A percentile compares a stretch with the other conserved stretches of the same genome.
phyloP scores from a whole-genome alignment of 352 stramenopile genomes.

The Globisporangium barbulae region DNA sequence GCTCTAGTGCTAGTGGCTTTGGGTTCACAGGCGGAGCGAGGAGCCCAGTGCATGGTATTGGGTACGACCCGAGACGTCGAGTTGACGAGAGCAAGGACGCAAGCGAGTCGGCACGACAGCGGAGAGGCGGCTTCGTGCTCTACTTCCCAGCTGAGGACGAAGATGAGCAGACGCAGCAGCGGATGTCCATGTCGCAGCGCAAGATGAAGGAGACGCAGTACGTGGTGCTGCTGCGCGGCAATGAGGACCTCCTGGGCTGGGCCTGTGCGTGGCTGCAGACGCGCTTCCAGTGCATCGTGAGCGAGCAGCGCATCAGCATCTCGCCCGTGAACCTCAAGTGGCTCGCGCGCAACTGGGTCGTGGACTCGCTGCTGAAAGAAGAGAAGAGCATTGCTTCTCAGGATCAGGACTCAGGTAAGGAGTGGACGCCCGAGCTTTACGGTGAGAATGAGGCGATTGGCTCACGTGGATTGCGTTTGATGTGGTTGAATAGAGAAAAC shows the following conservation, averaged over 20 bases:
- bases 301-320: constrained; percentile 42
- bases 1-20: constrained; percentile 8
- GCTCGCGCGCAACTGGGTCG: constrained; percentile 42
- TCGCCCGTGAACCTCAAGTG: constrained; percentile 46
- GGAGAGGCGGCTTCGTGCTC: constrained; percentile 49
- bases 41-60: not conserved
- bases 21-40: not conserved
- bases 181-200: constrained; percentile 19
- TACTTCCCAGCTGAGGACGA: constrained; percentile 50
- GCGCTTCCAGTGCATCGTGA: constrained; percentile 71
- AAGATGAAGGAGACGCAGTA: constrained; percentile 45
- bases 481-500: constrained; percentile 16
- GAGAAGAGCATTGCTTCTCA: not conserved
- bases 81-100: constrained; percentile 1
- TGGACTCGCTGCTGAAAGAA: constrained; percentile 38
- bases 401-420: constrained; percentile 7
- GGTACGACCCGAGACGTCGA: not conserved
- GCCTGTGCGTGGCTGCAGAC: constrained; percentile 64
- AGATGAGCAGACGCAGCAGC: constrained; percentile 12
- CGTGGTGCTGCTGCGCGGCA: constrained; percentile 54
- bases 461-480: not conserved
- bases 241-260: constrained; percentile 50
- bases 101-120: not conserved
- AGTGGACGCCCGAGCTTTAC: not conserved
- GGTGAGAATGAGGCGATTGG: not conserved